phyloP scores from a whole-genome alignment of 2,329 filamentous ascomycete species.

The Chrysoporthe deuterocubensis region DNA sequence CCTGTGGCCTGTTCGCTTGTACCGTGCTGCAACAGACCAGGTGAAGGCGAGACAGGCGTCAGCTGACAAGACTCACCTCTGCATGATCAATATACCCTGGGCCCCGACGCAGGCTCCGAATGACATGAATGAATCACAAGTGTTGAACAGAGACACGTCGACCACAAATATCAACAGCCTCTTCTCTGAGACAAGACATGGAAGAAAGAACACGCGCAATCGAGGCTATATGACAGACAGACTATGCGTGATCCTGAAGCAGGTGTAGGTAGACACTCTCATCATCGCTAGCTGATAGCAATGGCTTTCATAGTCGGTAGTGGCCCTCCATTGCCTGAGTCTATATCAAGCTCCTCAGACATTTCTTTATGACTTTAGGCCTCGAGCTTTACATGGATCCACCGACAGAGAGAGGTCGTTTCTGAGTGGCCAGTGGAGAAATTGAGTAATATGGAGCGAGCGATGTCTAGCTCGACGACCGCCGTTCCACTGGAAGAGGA shows the following conservation, averaged over 20 bases:
- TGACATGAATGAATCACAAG: conserved; percentile 7
- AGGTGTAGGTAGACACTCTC: not conserved
- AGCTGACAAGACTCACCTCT: conserved; percentile 16
- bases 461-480: not conserved
- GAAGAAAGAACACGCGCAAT: not conserved
- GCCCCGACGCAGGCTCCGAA: conserved; percentile 13
- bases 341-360: not conserved
- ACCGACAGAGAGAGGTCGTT: not conserved
- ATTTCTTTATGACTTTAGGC: not conserved
- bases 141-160: conserved; percentile 20
- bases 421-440: not conserved
- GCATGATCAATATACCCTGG: conserved; percentile 11
- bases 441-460: not conserved
- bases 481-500: not conserved
- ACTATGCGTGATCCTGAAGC: not conserved
- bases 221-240: not conserved
- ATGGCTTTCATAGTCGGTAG: not conserved
- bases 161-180: not conserved
- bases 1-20: conserved; percentile 12
- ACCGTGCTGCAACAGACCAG: conserved; percentile 23
- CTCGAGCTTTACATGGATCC: not conserved
- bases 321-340: not conserved
- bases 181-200: conserved; percentile 11
- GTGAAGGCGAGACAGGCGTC: conserved; percentile 22
- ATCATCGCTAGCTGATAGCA: not conserved